phyloP scores from a whole-genome alignment of 1,139 yeast genomes.

The Kodamaea sp. region DNA sequence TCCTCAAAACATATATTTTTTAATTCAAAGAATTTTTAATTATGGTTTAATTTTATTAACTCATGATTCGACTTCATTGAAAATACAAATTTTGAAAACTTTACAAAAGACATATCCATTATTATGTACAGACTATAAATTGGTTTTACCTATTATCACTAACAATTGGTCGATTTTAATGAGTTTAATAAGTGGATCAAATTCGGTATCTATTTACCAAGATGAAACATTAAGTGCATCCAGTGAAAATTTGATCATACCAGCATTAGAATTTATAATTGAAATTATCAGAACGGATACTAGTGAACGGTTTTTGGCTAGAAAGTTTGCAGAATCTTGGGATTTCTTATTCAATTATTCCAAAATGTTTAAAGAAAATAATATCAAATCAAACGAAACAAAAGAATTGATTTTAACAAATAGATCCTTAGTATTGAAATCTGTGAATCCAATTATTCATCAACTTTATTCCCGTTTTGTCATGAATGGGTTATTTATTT shows the following conservation, averaged over 20 bases:
- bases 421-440: slow-evolving; percentile 2
- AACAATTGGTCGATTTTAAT: slow-evolving; percentile 59
- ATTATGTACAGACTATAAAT: slow-evolving; percentile 56
- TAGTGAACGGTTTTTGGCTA: slow-evolving; percentile 30
- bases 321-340: slow-evolving; percentile 39
- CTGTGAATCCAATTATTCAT: slow-evolving; percentile 15
- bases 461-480: slow-evolving; percentile 22
- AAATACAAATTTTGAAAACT: slow-evolving; percentile 53
- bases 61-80: slow-evolving; percentile 59
- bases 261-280: slow-evolving; percentile 24
- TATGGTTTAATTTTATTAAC: slow-evolving; percentile 72
- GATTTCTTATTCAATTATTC: slow-evolving; percentile 22
- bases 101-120: slow-evolving; percentile 52
- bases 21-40: slow-evolving; percentile 57
- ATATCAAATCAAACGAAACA: neutral
- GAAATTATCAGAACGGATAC: slow-evolving; percentile 29
- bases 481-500: slow-evolving; percentile 29
- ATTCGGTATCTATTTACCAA: slow-evolving; percentile 4
- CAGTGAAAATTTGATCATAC: slow-evolving; percentile 12
- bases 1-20: slow-evolving; percentile 53
- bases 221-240: slow-evolving; percentile 5
- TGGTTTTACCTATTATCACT: slow-evolving; percentile 65
- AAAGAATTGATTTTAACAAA: slow-evolving; percentile 3
- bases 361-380: slow-evolving; percentile 8
- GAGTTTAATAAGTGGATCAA: slow-evolving; percentile 12